Base-by-base conservation (phyloP, 1,284 basidiomycete species). In the Lignosus rhinocerotis region DNA sequence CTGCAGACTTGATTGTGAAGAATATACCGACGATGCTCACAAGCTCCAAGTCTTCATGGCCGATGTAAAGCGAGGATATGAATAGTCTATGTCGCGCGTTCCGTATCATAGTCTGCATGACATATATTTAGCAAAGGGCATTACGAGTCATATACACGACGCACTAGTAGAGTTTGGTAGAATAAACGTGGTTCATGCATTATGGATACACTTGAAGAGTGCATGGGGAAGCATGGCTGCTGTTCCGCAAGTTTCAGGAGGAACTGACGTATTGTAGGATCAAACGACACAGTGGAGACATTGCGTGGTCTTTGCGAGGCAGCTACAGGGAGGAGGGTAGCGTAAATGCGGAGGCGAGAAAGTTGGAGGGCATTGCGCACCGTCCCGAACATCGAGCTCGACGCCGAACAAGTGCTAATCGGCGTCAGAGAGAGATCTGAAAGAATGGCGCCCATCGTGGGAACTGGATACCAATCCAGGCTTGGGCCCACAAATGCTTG, bases 41-140 rank as follows among this genome's bases (percentile, higher is more conserved):
- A 56, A 76, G 62, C 53, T 73, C 71, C 14, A 64, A 59, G 50
- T 76, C 75, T 53, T 73, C 67, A 12, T 73, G 69, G 1, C 75
- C 75, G 34, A 76, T 73, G 56, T 76, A 76, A 6, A 76, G 67
- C 11, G 92, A 94, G 0, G 94, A 96, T 47, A 98, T 82, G 69
- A 95, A 90, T 68, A 98, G 86, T 56, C 93, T 82, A 56, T 77
- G 75, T 62, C 84, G 83, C 1, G 95, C 94, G 38, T 81, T 76
- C 47, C 77, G 76, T 55, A 97, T 86, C 80, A 93, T 87, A 56
- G 83, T 78, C 93, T 94, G 63, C 14, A 9, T 14, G 21, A 9
- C 57, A 38, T 5, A 9, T 19, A 9, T 6, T 14, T 1, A 42
- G 34, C 11, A 36, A 10, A 16, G 21, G 50, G 25, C 16, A 12